Conservation (phyloP, 352 stramenopile genomes). For the Phytopythium oedochilum region DNA sequence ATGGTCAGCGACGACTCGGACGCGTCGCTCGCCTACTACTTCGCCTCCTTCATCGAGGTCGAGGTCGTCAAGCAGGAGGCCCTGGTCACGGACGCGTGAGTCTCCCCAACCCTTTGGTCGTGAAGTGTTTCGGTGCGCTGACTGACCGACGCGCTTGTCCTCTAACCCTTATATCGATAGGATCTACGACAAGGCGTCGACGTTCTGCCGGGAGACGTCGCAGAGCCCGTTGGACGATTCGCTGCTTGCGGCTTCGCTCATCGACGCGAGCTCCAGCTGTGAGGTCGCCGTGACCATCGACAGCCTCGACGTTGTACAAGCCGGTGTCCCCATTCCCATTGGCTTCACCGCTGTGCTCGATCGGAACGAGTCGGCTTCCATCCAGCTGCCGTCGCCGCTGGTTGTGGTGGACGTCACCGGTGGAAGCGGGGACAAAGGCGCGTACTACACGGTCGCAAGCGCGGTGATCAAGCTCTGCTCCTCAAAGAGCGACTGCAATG, state of each 20-base stretch:
- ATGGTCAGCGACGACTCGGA: slow-evolving; percentile 32
- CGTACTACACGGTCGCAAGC: slow-evolving; percentile 41
- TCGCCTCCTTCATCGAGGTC: slow-evolving; percentile 40
- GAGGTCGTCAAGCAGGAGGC: slow-evolving; percentile 16
- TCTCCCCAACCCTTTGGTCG: background rate
- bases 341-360: slow-evolving; percentile 34
- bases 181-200: slow-evolving; percentile 26
- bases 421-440: slow-evolving; percentile 7
- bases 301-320: slow-evolving; percentile 22
- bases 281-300: slow-evolving; percentile 34
- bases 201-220: slow-evolving; percentile 41
- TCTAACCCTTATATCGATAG: too few relatives aligned
- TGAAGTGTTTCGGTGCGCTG: too few relatives aligned
- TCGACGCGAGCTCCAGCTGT: slow-evolving; percentile 34
- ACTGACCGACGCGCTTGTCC: too few relatives aligned
- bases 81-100: slow-evolving; percentile 14
- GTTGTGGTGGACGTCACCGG: slow-evolving; percentile 14
- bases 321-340: slow-evolving; percentile 14
- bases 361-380: slow-evolving; percentile 22
- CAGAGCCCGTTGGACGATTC: slow-evolving; percentile 27
- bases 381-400: slow-evolving; percentile 43
- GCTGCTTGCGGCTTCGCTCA: slow-evolving; percentile 16
- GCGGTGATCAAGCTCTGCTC: slow-evolving; percentile 45
- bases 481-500: slow-evolving; percentile 26
- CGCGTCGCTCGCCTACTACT: slow-evolving; percentile 39